Evolutionary conservation across 1,139 yeast species (phyloP).

Genomic region (Geotrichum restrictum): DNA sequence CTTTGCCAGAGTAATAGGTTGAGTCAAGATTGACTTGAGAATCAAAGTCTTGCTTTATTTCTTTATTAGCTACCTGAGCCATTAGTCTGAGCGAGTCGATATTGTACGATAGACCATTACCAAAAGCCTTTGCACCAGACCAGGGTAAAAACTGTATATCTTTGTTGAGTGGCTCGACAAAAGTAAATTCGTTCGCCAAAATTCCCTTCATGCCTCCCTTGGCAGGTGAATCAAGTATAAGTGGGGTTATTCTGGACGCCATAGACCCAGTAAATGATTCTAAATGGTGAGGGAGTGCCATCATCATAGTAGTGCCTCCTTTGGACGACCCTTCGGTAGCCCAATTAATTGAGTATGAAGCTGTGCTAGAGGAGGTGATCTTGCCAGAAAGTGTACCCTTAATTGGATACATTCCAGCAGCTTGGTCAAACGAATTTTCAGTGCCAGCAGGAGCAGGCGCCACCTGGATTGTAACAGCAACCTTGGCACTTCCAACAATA

Average conservation of each 20-base stretch:
- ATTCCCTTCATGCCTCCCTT: slow-evolving; percentile 66
- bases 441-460: slow-evolving; percentile 49
- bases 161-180: slow-evolving; percentile 51
- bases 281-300: slow-evolving; percentile 71
- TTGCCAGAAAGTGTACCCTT: slow-evolving; percentile 43
- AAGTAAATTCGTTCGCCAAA: slow-evolving; percentile 47
- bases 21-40: slow-evolving; percentile 48
- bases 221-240: slow-evolving; percentile 53
- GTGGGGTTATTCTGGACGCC: slow-evolving; percentile 64
- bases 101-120: slow-evolving; percentile 49
- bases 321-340: slow-evolving; percentile 51
- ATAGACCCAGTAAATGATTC: slow-evolving; percentile 52
- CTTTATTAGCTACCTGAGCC: slow-evolving; percentile 55
- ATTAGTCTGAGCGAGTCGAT: slow-evolving; percentile 52
- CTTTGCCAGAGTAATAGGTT: slow-evolving; percentile 58
- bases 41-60: slow-evolving; percentile 55
- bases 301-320: slow-evolving; percentile 52
- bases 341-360: slow-evolving; percentile 51
- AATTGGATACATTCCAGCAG: slow-evolving; percentile 61
- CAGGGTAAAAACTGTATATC: slow-evolving; percentile 62
- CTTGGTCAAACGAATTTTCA: slow-evolving; percentile 45
- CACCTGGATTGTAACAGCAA: slow-evolving; percentile 58
- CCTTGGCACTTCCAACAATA: slow-evolving; percentile 43
- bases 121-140: slow-evolving; percentile 44
- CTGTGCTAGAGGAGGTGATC: slow-evolving; percentile 32